Base-by-base conservation (phyloP, 176 grass and related monocot species). In the Lolium rigidum region DNA sequence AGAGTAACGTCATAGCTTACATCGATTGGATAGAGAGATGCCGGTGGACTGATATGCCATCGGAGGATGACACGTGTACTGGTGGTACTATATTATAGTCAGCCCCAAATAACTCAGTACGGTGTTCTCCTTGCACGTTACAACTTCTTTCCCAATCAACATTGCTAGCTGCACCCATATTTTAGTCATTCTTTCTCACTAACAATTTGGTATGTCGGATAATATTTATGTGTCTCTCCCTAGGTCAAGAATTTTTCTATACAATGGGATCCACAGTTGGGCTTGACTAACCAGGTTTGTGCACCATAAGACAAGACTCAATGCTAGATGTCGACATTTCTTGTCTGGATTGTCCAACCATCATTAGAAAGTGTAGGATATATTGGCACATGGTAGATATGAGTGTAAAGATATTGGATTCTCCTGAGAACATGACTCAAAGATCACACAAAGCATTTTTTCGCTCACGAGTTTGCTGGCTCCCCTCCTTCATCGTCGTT, bases 101-200 rank as follows among this genome's bases (percentile, higher is more conserved):
- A 50, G 22, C 73, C 73, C 73, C 73, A 76, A 76, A 76, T 76
- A 76, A 54, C 54, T 54, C 48, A 76, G 73, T 76, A 52, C 48
- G 54, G 35, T 76, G 73, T 10, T 16, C 21, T 21, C 70, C 44
- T 16, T 9, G 8, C 46, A 74, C 71, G 71, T 6, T 28, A 22
- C 46, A 74, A 26, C 46, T 74, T 46, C 44, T 74, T 46, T 74
- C 71, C 71, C 46, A 7, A 46, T 73, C 43, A 11, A 67, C 28
- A 67, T 37, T 37, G 64, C 64, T 35, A 67, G 64, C 64, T 67
- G 28, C 64, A 67, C 0, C 1, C 38, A 17, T 67, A 56, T 25
- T 64, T 64, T 15, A 64, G 2, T 64, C 7, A 25, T 6, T 31
- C 62, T 35, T 65, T 65, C 62, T 35, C 2, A 12, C 31, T 68